A percentile compares a stretch with the other conserved stretches of the same genome.
Evolutionary conservation across 2,329 filamentous ascomycete genomes (phyloP).

Genomic region (Acarospora socialis): DNA sequence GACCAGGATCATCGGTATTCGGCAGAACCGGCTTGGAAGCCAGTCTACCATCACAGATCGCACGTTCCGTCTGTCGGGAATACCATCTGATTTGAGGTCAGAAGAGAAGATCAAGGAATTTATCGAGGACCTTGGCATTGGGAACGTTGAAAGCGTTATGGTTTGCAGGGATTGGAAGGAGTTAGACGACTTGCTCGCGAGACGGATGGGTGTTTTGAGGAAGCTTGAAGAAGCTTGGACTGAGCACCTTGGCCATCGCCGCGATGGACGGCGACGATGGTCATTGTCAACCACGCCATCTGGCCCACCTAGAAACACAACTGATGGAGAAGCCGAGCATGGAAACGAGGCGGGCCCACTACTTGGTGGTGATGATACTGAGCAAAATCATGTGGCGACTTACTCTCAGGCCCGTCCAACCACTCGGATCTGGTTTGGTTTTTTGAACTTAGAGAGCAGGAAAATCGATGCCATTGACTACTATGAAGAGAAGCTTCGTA

Average conservation of each 20-base stretch:
- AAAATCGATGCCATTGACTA: conserved; percentile 87
- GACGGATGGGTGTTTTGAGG: conserved; percentile 50
- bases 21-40: conserved; percentile 82
- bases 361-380: conserved; percentile 27
- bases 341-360: conserved; percentile 46
- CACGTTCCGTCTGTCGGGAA: conserved; percentile 80
- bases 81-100: conserved; percentile 62
- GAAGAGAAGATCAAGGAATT: conserved; percentile 75
- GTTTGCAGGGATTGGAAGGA: conserved; percentile 77
- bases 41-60: conserved; percentile 94
- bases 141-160: conserved; percentile 75
- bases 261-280: conserved; percentile 20
- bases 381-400: conserved; percentile 27
- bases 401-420: conserved; percentile 45
- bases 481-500: conserved; percentile 72
- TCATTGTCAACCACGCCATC: conserved; percentile 38
- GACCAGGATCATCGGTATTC: conserved; percentile 64
- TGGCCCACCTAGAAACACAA: conserved; percentile 19
- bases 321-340: conserved; percentile 21
- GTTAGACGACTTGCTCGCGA: conserved; percentile 58
- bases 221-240: conserved; percentile 76
- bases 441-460: conserved; percentile 54
- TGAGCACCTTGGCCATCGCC: conserved; percentile 49
- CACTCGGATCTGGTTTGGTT: conserved; percentile 64
- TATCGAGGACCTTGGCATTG: conserved; percentile 76